Conservation (phyloP, 2,329 filamentous ascomycete species). For the Ciborinia camelliae region DNA sequence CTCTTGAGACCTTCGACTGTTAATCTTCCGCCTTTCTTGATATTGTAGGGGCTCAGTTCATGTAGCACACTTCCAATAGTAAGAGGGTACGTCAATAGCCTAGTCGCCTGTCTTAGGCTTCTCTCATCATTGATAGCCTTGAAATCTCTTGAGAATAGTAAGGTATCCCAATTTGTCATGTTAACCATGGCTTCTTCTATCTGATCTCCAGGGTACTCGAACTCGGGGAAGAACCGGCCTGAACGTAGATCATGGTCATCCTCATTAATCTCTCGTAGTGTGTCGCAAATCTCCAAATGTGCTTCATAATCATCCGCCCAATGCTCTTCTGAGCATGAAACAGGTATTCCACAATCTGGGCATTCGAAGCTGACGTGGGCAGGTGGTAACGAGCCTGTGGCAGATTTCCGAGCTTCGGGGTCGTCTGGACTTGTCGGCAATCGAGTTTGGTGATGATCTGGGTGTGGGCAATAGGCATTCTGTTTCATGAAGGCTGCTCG, state of each 20-base stretch:
- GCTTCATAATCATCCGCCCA: conserved; percentile 95
- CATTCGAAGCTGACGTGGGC: conserved; percentile 91
- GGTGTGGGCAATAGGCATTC: conserved; percentile 91
- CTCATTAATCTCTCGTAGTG: conserved; percentile 89
- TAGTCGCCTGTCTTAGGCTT: conserved; percentile 87
- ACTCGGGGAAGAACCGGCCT: conserved; percentile 89
- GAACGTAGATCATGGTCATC: conserved; percentile 94
- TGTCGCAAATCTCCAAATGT: conserved; percentile 90
- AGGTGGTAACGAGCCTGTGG: conserved; percentile 58
- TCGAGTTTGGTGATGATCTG: conserved; percentile 75
- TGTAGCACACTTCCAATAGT: conserved; percentile 90
- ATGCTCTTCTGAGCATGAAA: conserved; percentile 91
- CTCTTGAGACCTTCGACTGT: conserved; percentile 90
- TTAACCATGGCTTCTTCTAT: conserved; percentile 92
- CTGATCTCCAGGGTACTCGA: conserved; percentile 83
- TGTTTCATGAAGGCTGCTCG: conserved; percentile 89
- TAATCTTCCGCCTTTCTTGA: conserved; percentile 70
- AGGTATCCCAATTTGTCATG: conserved; percentile 98
- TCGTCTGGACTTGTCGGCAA: conserved; percentile 62
- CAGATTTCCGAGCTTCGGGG: conserved; percentile 56
- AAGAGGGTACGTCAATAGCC: conserved; percentile 87
- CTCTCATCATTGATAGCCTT: conserved; percentile 87
- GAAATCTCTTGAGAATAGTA: conserved; percentile 89
- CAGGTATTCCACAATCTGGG: conserved; percentile 89
- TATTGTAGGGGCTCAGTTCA: conserved; percentile 87